Evolutionary conservation across 2,329 filamentous ascomycete genomes (phyloP).

Genomic region (Penicillium sp.): DNA sequence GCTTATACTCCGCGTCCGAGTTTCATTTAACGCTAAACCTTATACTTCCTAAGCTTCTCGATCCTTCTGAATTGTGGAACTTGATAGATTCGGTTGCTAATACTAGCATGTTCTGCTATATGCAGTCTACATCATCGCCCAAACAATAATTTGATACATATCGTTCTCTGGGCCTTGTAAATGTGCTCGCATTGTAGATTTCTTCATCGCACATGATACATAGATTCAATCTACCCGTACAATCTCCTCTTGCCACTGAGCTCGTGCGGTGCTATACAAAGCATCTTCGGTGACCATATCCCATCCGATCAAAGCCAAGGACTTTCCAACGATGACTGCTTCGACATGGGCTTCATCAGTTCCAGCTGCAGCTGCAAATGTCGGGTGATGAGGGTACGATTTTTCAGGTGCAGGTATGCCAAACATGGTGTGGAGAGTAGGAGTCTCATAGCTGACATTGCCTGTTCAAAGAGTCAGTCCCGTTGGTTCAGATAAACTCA

Average conservation of each 20-base stretch:
- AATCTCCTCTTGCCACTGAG: constrained; percentile 30
- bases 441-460: constrained; percentile 52
- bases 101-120: no score
- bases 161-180: no score
- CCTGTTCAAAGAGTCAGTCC: constrained; percentile 31
- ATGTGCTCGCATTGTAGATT: no score
- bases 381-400: constrained; percentile 38
- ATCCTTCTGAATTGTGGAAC: background rate
- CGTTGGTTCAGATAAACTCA: background rate
- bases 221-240: constrained; percentile 12
- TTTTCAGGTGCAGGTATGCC: constrained; percentile 44
- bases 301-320: constrained; percentile 45
- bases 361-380: constrained; percentile 50
- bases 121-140: no score
- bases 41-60: background rate
- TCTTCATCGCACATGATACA: background rate
- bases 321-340: constrained; percentile 50
- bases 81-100: background rate
- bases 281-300: constrained; percentile 31
- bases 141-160: no score
- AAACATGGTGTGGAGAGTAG: constrained; percentile 54
- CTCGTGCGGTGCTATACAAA: constrained; percentile 25
- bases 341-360: constrained; percentile 44
- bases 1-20: background rate
- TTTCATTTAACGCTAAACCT: background rate